Evolutionary conservation across 83 land plant species (phyloP).

Genomic region (Diphasiastrum complanatum): DNA sequence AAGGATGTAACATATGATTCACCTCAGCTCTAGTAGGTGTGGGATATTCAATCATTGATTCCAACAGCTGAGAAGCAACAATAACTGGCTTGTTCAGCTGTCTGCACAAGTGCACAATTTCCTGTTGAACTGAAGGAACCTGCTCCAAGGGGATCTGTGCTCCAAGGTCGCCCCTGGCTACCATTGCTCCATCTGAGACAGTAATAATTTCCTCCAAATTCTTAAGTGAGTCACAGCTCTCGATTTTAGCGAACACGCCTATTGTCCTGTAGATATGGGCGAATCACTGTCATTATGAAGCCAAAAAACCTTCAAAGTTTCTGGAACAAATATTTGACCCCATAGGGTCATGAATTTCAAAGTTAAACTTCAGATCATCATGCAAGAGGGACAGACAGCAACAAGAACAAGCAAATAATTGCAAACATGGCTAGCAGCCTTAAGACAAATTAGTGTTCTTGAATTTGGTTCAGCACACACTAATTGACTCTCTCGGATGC

Average conservation of each 20-base stretch:
- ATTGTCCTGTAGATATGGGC: slow-evolving; percentile 73
- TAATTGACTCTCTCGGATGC: too few relatives aligned
- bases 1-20: neutral
- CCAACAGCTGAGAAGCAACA: slow-evolving; percentile 85
- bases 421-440: too few relatives aligned
- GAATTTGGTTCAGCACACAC: too few relatives aligned
- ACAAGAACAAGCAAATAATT: too few relatives aligned
- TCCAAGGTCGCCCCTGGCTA: slow-evolving; percentile 87
- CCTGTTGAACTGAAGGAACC: slow-evolving; percentile 67
- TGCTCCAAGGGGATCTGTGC: slow-evolving; percentile 85
- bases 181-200: slow-evolving; percentile 90
- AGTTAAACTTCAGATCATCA: too few relatives aligned
- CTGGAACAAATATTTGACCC: too few relatives aligned
- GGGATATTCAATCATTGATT: slow-evolving; percentile 91
- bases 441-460: too few relatives aligned
- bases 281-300: too few relatives aligned
- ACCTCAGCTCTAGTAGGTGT: slow-evolving; percentile 91
- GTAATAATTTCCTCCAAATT: slow-evolving; percentile 67
- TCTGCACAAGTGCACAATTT: slow-evolving; percentile 55
- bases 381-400: too few relatives aligned
- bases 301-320: too few relatives aligned
- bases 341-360: too few relatives aligned
- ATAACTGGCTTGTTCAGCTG: slow-evolving; percentile 84
- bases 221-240: slow-evolving; percentile 63
- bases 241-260: slow-evolving; percentile 90